Conservation (phyloP, 768 basidiomycete species). For the Trametes cinnabarina region DNA sequence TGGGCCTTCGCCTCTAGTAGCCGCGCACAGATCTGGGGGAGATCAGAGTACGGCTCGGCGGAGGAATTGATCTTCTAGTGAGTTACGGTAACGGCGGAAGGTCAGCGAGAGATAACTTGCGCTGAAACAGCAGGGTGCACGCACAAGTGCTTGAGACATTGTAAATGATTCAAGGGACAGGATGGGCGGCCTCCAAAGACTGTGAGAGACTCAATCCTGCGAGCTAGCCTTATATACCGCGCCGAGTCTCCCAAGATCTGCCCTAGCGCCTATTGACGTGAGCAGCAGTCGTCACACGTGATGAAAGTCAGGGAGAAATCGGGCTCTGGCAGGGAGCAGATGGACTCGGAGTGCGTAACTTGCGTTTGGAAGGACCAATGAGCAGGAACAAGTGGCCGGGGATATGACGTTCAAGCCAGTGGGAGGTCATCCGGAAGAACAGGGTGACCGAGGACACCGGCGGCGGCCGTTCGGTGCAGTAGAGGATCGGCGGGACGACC, state of each 20-base stretch:
- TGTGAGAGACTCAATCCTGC: constrained; percentile 12
- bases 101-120: neutral
- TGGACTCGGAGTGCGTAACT: too few relatives aligned
- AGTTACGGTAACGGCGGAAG: neutral
- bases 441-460: neutral
- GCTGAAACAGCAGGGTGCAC: neutral
- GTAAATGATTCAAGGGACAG: neutral
- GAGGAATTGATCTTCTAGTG: constrained; percentile 21
- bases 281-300: constrained; percentile 8
- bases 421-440: neutral
- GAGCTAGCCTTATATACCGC: constrained; percentile 14
- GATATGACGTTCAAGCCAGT: neutral
- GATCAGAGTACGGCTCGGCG: constrained; percentile 23
- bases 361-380: neutral
- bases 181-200: neutral
- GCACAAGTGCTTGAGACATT: constrained; percentile 12
- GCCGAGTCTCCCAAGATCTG: neutral
- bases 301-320: neutral
- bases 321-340: constrained; percentile 2
- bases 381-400: neutral
- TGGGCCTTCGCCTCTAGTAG: constrained; percentile 67
- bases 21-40: constrained; percentile 48
- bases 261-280: constrained; percentile 1
- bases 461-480: neutral
- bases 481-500: neutral